phyloP scores from a whole-genome alignment of 441 rosid species.

The Euphorbia celastroides region DNA sequence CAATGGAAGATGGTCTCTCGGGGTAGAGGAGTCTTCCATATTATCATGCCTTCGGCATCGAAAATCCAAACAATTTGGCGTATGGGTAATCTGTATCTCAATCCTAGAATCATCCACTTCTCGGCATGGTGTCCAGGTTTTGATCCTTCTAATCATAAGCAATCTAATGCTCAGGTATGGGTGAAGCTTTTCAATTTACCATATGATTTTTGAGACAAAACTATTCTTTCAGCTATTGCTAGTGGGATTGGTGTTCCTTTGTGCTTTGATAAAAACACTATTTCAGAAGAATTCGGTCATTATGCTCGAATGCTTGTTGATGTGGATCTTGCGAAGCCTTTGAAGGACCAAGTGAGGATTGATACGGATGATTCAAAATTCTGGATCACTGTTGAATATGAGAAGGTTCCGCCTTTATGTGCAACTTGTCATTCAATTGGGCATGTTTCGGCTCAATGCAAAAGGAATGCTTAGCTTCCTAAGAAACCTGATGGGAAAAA shows the following conservation, averaged over 20 bases:
- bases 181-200: background rate
- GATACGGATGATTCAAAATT: no score
- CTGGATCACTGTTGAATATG: no score
- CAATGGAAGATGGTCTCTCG: background rate
- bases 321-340: background rate
- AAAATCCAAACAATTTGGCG: background rate
- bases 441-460: no score
- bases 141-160: background rate
- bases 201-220: background rate
- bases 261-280: background rate
- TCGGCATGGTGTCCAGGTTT: background rate
- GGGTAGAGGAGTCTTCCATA: background rate
- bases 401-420: no score
- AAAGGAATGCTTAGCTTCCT: no score
- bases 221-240: background rate
- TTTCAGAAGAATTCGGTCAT: background rate
- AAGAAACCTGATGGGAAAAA: no score
- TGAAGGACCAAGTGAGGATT: no score
- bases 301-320: background rate
- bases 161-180: background rate
- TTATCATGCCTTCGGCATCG: background rate
- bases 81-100: background rate
- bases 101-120: background rate
- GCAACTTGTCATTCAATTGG: no score
- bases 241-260: background rate